Base-by-base conservation (phyloP, 768 basidiomycete species). In the Russula griseocarnosa region DNA sequence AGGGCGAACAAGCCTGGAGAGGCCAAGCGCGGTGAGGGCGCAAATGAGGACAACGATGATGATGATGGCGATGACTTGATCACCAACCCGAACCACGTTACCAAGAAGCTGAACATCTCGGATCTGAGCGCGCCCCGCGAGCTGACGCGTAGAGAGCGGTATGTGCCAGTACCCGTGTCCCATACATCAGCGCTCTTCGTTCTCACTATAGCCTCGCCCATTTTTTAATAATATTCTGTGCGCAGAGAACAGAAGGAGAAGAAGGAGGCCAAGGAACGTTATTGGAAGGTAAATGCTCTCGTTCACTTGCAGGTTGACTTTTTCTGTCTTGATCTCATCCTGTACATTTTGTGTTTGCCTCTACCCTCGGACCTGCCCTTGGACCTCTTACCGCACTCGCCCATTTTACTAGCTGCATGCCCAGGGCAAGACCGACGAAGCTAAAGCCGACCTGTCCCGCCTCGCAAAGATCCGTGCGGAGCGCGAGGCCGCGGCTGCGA, bases 201-300 rank as follows among this genome's bases (percentile, higher is more conserved):
- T 47, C 57, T 14, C 44, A 62, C 34, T 22, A 32, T n/a, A n/a
- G n/a, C n/a, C n/a, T n/a, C 61, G 18, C 36, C 58, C 3, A 7
- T 5, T 42, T 24, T 46, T 47, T 46, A 30, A 30, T 30, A 14
- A 14, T 52, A 14, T 49, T 22, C 18, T 28, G 14, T 10, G n/a
- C 22, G 6, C 66, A 94, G 94, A 67, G 95, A 97, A 72, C 87
- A 86, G 71, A 94, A 94, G 72, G 93, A 95, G 75, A 94, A 94
- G 78, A 82, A 89, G 70, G 93, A 94, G 1, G 91, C 93, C 1
- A 84, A 91, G 72, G 92, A 93, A 30, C 79, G 82, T 28, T 96
- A 96, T 74, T 87, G 87, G 86, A 92, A 95, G 83, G 88, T 90
- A 30, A 1, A 78, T 24, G 13, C 47, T 20, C 42, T 44, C 47